Evolutionary conservation across 805 yeast genomes (phyloP), one percentile per base, ranked within the genome.

Genomic region (Kazachstania kunashirensis): DNA sequence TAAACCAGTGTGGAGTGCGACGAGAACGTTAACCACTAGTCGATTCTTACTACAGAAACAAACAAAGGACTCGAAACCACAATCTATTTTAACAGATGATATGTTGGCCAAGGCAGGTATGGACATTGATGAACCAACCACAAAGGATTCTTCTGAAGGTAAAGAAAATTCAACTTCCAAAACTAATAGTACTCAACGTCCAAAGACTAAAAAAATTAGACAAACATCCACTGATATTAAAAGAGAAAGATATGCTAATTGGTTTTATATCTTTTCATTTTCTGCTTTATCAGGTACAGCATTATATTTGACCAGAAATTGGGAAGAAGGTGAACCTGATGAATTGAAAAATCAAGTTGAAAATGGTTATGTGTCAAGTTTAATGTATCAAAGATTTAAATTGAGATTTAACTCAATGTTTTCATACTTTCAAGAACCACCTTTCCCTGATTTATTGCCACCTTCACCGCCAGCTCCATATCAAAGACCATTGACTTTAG

Each of bases 381-480:
- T 74, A 34, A 72, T 85, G 65, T 79, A 75, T 66, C 68, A 66
- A 17, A 73, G 99, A 55, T 70, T 82, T 47, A 68, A 60, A 44
- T 76, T 77, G 40, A 76, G 99, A 65, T 69, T 80, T 42, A 68
- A 76, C 40, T 79, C 84, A 29, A 70, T 84, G 42, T 79, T 86
- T 57, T 77, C 79, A 32, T 80, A 81, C 45, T 89, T 89, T 67
- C 77, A 82, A 44, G 97, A 89, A 48, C 98, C 99, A 10, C 94
- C 84, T 13, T 85, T 82, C 59, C 94, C 86, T 43, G 86, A 86
- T 58, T 73, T 92, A 53, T 73, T 94, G 49, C 98, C 98, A 36
- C 95, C 94, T 33, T 71, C 75, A 9, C 88, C 95, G 21, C 84
- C 94, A 24, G 89, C 84, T 51, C 94, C 89, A 37, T 86, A 86